Conservation (phyloP, 192 early-diverging fungal species). For the Geranomyces variabilis region DNA sequence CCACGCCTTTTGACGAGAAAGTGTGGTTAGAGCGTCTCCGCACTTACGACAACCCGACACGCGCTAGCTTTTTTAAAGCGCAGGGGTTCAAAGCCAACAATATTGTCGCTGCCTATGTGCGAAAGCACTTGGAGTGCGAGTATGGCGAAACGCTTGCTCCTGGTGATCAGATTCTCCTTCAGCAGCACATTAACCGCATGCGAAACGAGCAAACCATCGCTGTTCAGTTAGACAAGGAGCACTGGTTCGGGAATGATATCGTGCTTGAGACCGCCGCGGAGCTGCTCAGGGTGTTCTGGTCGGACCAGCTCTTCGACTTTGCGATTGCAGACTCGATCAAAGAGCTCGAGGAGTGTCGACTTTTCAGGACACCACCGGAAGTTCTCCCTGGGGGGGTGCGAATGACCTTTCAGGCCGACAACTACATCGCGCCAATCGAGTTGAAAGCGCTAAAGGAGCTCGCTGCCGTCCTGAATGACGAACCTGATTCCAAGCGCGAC, state of each 20-base stretch:
- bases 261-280: background rate
- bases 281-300: background rate
- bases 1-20: too few relatives aligned
- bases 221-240: too few relatives aligned
- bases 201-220: background rate
- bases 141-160: background rate
- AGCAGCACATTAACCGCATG: background rate
- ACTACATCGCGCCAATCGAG: conserved; percentile 38
- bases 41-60: too few relatives aligned
- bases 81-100: too few relatives aligned
- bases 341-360: conserved; percentile 45
- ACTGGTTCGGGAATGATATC: background rate
- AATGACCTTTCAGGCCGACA: conserved; percentile 42
- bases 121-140: background rate
- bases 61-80: too few relatives aligned
- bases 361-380: conserved; percentile 36
- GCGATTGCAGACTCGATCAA: conserved; percentile 49
- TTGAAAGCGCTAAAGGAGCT: conserved; percentile 38
- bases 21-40: too few relatives aligned
- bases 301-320: conserved; percentile 35
- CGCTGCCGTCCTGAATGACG: background rate
- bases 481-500: background rate
- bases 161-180: background rate
- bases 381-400: conserved; percentile 31
- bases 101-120: too few relatives aligned